Conservation (phyloP, 2,329 filamentous ascomycete genomes). For the Ascomycota sp. region DNA sequence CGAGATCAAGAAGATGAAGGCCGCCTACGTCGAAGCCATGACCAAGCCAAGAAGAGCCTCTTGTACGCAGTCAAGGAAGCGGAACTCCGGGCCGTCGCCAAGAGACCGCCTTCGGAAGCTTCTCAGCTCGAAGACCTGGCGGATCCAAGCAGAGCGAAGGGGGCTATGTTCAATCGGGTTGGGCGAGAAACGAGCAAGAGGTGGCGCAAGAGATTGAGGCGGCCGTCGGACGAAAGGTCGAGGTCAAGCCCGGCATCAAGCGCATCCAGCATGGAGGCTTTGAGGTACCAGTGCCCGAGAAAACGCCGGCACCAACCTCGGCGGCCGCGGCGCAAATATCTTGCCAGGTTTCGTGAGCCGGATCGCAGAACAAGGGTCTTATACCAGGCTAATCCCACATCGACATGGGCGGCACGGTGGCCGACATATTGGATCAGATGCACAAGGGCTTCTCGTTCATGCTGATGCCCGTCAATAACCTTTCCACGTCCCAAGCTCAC, state of each 20-base stretch:
- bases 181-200: conserved; percentile 42
- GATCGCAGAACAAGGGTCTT: conserved; percentile 33
- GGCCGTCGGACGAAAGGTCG: conserved; percentile 45
- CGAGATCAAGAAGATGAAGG: conserved; percentile 72
- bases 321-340: conserved; percentile 18
- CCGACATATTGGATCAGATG: conserved; percentile 48
- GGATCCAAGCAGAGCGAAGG: conserved; percentile 18
- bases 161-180: conserved; percentile 11
- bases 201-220: conserved; percentile 58
- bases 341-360: conserved; percentile 32
- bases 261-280: conserved; percentile 63
- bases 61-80: conserved; percentile 55
- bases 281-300: conserved; percentile 31
- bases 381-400: conserved; percentile 40
- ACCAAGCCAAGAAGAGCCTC: conserved; percentile 50
- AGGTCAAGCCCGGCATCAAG: conserved; percentile 40
- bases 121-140: neutral
- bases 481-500: conserved; percentile 39
- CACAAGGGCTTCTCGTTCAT: conserved; percentile 38
- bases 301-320: conserved; percentile 11
- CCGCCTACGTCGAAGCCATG: conserved; percentile 55
- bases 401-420: conserved; percentile 44
- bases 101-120: conserved; percentile 35
- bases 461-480: conserved; percentile 39
- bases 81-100: conserved; percentile 46